Percentiles rank a stretch among this genome's conserved stretches.
These are phyloP conservation scores for Hordeum vulgare DNA, from an alignment of 176 grass and related monocot genomes.

Conservation along the genomic window DNA sequence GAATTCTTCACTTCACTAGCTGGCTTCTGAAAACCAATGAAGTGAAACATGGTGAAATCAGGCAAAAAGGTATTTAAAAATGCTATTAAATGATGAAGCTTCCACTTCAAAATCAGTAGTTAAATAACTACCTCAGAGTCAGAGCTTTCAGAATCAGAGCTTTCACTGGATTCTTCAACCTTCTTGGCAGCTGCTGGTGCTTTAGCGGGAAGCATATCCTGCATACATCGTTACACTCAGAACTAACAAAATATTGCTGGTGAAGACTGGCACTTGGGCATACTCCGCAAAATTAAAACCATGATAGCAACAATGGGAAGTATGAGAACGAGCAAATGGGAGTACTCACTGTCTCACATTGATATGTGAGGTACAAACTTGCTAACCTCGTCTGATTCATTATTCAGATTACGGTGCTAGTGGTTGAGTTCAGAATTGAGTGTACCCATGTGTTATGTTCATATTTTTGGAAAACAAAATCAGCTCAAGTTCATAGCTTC, in stretches of 20 bases:
- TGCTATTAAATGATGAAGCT: neutral
- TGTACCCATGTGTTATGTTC: neutral
- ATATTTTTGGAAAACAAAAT: neutral
- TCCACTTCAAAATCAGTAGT: neutral
- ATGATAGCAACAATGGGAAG: neutral
- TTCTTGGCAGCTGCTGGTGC: constrained; percentile 18
- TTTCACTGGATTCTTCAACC: constrained; percentile 37
- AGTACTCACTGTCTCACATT: neutral
- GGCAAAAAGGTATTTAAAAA: neutral
- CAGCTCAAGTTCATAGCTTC: neutral
- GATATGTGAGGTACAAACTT: neutral
- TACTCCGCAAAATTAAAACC: neutral
- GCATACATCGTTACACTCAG: neutral
- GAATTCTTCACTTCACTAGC: constrained; percentile 35
- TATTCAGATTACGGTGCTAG: neutral
- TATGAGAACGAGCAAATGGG: neutral
- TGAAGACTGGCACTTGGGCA: neutral
- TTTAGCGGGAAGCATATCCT: constrained; percentile 22
- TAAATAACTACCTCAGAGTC: constrained; percentile 20
- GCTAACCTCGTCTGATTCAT: constrained; percentile 36
- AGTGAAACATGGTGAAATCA: neutral
- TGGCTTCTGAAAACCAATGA: constrained; percentile 30
- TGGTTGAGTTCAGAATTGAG: neutral
- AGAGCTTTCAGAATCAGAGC: constrained; percentile 39
- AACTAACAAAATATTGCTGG: neutral